A percentile compares a stretch with the other conserved stretches of the same genome.
Evolutionary conservation across 441 rosid genomes (phyloP).

Genomic region (Corymbia calophylla): DNA sequence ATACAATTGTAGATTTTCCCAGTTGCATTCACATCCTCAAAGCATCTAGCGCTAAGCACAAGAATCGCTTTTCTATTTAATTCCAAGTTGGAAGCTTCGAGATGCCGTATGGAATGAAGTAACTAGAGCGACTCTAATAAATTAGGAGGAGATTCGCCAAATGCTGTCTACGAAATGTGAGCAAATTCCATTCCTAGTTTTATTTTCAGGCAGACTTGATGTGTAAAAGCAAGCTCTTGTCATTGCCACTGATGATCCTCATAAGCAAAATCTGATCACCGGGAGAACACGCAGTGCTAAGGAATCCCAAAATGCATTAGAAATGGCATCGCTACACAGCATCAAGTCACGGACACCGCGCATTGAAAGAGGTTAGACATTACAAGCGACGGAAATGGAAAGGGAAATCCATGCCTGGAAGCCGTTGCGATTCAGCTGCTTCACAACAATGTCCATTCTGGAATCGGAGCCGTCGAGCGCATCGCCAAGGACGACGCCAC

Average conservation of each 20-base stretch:
- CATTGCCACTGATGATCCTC: background rate
- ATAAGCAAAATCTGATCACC: background rate
- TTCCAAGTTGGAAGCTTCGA: background rate
- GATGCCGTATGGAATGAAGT: background rate
- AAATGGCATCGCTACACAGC: background rate
- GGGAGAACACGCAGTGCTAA: background rate
- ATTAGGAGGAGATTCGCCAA: background rate
- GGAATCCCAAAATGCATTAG: background rate
- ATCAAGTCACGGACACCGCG: background rate
- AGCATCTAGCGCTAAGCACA: background rate
- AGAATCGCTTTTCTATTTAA: background rate
- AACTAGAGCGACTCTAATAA: background rate
- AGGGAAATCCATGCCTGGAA: conserved; percentile 70
- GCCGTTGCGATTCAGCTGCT: conserved; percentile 68
- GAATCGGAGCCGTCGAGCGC: conserved; percentile 20
- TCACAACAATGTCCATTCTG: conserved; percentile 47
- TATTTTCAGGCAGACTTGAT: background rate
- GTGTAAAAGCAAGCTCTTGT: background rate
- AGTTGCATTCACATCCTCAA: background rate
- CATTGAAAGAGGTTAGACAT: background rate
- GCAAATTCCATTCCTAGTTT: background rate
- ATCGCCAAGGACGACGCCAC: conserved; percentile 38
- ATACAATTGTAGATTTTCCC: background rate
- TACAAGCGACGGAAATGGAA: background rate
- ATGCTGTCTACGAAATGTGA: background rate